These are phyloP conservation scores for Cercospora zeina DNA, from an alignment of 2,329 filamentous ascomycete genomes.

Conservation along the genomic window DNA sequence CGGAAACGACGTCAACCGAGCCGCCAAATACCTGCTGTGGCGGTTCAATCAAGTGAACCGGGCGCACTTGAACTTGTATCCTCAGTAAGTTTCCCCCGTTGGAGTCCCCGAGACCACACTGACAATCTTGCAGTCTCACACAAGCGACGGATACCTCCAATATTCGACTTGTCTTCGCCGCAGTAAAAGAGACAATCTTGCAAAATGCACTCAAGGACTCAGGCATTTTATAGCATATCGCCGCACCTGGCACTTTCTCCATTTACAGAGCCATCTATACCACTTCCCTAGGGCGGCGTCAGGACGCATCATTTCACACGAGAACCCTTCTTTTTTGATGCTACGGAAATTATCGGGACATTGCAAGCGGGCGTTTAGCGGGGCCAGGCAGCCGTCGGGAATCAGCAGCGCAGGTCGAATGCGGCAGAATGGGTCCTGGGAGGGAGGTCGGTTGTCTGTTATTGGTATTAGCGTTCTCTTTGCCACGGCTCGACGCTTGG, in stretches of 20 bases:
- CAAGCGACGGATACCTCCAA: constrained; percentile 99
- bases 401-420: constrained; percentile 27
- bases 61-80: constrained; percentile 92
- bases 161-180: constrained; percentile 94
- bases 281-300: constrained; percentile 17
- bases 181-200: constrained; percentile 97
- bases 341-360: constrained; percentile 23
- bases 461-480: constrained; percentile 11
- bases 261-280: constrained; percentile 25
- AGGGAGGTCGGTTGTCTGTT: constrained; percentile 15
- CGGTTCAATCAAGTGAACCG: constrained; percentile 98
- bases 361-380: constrained; percentile 29
- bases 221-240: constrained; percentile 67
- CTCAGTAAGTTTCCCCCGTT: constrained; percentile 70
- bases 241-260: constrained; percentile 1
- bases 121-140: constrained; percentile 66
- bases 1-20: constrained; percentile 95
- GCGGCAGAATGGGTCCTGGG: constrained; percentile 26
- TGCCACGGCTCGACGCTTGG: constrained; percentile 5
- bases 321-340: constrained; percentile 19
- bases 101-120: constrained; percentile 10
- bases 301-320: constrained; percentile 15
- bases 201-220: constrained; percentile 98
- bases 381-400: constrained; percentile 20
- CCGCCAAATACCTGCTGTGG: constrained; percentile 96